A percentile compares a stretch with the other conserved stretches of the same genome.
phyloP scores from a whole-genome alignment of 106 monocot species.

The Dendrobium huoshanense region DNA sequence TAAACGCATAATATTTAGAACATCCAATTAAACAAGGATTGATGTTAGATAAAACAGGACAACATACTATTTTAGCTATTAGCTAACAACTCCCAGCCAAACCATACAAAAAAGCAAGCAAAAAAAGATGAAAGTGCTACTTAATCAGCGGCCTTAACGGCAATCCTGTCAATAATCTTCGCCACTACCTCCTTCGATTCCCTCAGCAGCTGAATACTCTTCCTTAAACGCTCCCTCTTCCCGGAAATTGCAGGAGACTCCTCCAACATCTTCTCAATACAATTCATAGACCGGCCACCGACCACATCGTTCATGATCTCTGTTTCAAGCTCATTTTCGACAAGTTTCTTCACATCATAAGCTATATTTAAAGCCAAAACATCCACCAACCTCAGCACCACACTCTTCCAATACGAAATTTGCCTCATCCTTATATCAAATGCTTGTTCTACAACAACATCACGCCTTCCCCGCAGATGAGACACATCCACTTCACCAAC shows the following conservation, averaged over 20 bases:
- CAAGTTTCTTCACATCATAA: conserved; percentile 21
- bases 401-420: conserved; percentile 6
- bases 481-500: conserved; percentile 4
- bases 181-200: conserved; percentile 47
- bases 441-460: background rate
- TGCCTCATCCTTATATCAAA: conserved; percentile 15
- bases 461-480: conserved; percentile 1
- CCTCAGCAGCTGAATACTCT: conserved; percentile 17
- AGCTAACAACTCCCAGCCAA: too few species aligned
- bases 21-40: too few species aligned
- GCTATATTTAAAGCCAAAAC: background rate
- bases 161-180: conserved; percentile 34
- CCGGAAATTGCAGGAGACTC: conserved; percentile 25
- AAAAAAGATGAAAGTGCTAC: too few species aligned
- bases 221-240: conserved; percentile 37
- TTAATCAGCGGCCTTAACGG: background rate
- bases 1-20: too few species aligned
- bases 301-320: conserved; percentile 29
- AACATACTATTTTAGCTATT: too few species aligned
- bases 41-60: too few species aligned
- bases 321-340: conserved; percentile 35
- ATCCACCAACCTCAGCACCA: conserved; percentile 6
- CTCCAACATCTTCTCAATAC: conserved; percentile 43
- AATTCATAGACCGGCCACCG: background rate
- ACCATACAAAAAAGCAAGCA: too few species aligned